Evolutionary conservation across 176 grass and related monocot genomes (phyloP).

Genomic region (Aegilops sharonensis): DNA sequence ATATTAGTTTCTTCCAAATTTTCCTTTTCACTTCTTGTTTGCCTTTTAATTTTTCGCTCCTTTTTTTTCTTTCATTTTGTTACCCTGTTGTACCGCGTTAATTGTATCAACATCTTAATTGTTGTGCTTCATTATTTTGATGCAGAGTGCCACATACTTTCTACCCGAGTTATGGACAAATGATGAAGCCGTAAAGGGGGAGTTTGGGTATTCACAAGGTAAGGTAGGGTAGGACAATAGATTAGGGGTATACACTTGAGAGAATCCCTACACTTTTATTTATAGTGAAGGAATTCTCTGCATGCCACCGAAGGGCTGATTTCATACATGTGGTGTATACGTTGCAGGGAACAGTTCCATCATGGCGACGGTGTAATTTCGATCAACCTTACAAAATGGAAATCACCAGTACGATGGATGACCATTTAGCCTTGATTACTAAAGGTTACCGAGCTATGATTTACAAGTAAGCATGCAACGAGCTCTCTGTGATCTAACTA

Average conservation of each 20-base stretch:
- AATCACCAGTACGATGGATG: slow-evolving; percentile 19
- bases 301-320: background rate
- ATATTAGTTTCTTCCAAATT: background rate
- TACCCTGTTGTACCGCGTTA: too few relatives aligned
- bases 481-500: too few relatives aligned
- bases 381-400: slow-evolving; percentile 2
- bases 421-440: slow-evolving; percentile 36
- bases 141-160: slow-evolving; percentile 17
- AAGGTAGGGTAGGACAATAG: background rate
- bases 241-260: background rate
- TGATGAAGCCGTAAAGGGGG: slow-evolving; percentile 26
- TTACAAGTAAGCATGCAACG: slow-evolving; percentile 37
- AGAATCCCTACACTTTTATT: too few relatives aligned
- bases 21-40: background rate
- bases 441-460: slow-evolving; percentile 44
- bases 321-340: background rate
- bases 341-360: background rate
- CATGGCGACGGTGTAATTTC: slow-evolving; percentile 1
- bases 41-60: background rate
- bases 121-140: too few relatives aligned
- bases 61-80: background rate
- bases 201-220: slow-evolving; percentile 40
- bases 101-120: background rate
- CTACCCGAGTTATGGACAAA: slow-evolving; percentile 31
- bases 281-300: too few relatives aligned